phyloP scores from a whole-genome alignment of 805 yeast genomes.

The Wickerhamiella nectarea region DNA sequence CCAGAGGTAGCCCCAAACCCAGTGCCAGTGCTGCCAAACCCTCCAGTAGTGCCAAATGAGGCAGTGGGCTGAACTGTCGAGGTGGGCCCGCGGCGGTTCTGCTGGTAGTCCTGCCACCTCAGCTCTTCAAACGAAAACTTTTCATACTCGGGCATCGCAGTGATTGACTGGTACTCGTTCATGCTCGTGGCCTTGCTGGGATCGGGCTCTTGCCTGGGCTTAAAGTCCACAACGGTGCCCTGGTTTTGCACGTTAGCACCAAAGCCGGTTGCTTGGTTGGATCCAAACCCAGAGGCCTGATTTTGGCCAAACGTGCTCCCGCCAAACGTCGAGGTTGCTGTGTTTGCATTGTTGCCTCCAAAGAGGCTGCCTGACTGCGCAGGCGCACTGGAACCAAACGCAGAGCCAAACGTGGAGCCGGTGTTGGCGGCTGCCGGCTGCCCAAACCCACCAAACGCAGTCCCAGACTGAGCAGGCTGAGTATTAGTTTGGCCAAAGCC shows the following conservation, averaged over 20 bases:
- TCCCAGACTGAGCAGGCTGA: background rate
- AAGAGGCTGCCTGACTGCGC: constrained; percentile 12
- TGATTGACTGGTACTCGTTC: constrained; percentile 47
- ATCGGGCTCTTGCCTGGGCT: constrained; percentile 62
- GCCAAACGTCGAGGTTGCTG: constrained; percentile 11
- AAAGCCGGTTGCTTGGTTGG: constrained; percentile 6
- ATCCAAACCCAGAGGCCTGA: constrained; percentile 15
- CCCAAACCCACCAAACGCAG: constrained; percentile 15
- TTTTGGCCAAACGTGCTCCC: constrained; percentile 14
- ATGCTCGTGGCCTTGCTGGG: constrained; percentile 39
- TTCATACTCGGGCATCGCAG: constrained; percentile 83
- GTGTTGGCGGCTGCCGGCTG: background rate
- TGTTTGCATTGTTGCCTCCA: constrained; percentile 19
- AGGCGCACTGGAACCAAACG: constrained; percentile 25
- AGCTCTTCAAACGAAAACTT: constrained; percentile 77
- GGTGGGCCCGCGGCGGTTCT: constrained; percentile 34
- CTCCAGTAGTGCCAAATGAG: constrained; percentile 1
- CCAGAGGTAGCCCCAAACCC: background rate
- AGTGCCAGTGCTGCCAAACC: background rate
- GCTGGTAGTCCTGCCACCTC: constrained; percentile 76
- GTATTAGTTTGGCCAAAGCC: constrained; percentile 18
- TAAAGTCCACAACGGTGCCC: constrained; percentile 59
- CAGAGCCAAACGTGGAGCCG: constrained; percentile 12
- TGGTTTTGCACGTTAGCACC: constrained; percentile 29
- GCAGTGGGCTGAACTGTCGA: constrained; percentile 2